A percentile compares a stretch with the other conserved stretches of the same genome.
phyloP scores from a whole-genome alignment of 805 yeast species.

The Maudiozyma turicensis region DNA sequence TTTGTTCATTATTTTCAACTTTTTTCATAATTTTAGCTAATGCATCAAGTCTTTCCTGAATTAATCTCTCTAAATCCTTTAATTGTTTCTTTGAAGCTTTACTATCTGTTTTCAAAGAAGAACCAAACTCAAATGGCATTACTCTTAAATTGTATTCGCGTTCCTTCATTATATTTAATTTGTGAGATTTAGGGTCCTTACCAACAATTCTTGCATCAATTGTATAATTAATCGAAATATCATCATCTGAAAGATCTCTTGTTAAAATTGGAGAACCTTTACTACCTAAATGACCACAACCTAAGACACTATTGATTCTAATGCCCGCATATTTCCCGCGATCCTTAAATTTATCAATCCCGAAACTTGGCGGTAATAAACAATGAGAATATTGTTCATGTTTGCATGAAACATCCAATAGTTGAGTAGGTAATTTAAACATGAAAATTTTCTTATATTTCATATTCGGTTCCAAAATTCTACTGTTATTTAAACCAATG shows the following conservation, averaged over 20 bases:
- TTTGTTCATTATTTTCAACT: slow-evolving; percentile 16
- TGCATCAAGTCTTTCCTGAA: slow-evolving; percentile 23
- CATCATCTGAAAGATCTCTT: slow-evolving; percentile 39
- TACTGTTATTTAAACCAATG: slow-evolving; percentile 41
- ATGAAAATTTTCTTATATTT: slow-evolving; percentile 50
- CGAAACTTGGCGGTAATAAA: slow-evolving; percentile 34
- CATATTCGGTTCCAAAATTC: slow-evolving; percentile 39
- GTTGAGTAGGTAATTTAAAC: slow-evolving; percentile 45
- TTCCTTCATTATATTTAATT: slow-evolving; percentile 28
- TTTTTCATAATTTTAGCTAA: slow-evolving; percentile 17
- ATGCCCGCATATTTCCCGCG: slow-evolving; percentile 27
- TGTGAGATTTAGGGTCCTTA: slow-evolving; percentile 26
- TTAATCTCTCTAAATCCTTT: slow-evolving; percentile 14
- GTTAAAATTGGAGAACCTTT: slow-evolving; percentile 48
- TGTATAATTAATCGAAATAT: slow-evolving; percentile 40
- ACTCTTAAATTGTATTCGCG: slow-evolving; percentile 31
- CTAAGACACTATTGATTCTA: slow-evolving; percentile 25
- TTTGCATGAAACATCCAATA: slow-evolving; percentile 44
- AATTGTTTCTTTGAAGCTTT: slow-evolving; percentile 15
- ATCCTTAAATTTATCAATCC: slow-evolving; percentile 28
- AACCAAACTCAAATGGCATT: slow-evolving; percentile 33
- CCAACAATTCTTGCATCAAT: slow-evolving; percentile 51
- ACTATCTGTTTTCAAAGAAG: slow-evolving; percentile 9
- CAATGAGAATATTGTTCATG: slow-evolving; percentile 34
- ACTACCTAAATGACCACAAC: slow-evolving; percentile 43